A percentile compares a stretch with the other conserved stretches of the same genome.
Conservation (phyloP, 2,329 filamentous ascomycete genomes). For the Mycosphaerella sp. region DNA sequence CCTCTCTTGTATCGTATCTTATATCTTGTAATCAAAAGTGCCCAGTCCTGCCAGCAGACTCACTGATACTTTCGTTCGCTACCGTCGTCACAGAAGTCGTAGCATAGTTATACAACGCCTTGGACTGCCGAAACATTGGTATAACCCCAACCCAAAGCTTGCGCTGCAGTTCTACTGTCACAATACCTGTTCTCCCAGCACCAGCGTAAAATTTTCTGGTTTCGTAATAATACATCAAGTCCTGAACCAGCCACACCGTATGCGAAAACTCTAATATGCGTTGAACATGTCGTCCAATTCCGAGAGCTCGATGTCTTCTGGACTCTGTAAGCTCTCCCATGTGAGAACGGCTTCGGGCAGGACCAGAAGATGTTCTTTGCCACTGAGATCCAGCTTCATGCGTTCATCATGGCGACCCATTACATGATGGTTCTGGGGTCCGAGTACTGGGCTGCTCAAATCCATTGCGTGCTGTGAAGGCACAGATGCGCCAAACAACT, state of each 20-base stretch:
- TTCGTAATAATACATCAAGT: conserved; percentile 3
- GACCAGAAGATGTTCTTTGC: conserved; percentile 18
- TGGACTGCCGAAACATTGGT: not conserved
- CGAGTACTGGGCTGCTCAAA: conserved; percentile 45
- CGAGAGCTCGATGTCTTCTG: conserved; percentile 84
- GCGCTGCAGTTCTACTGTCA: conserved; percentile 9
- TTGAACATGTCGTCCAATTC: conserved; percentile 86
- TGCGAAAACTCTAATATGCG: conserved; percentile 34
- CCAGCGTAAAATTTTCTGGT: not conserved
- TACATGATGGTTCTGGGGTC: conserved; percentile 29
- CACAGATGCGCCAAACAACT: conserved; percentile 46
- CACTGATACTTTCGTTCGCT: not conserved
- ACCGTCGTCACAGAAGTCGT: conserved; percentile 1
- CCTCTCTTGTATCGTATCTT: not conserved
- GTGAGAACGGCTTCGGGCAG: conserved; percentile 31
- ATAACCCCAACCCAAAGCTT: conserved; percentile 2
- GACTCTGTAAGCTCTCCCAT: conserved; percentile 51
- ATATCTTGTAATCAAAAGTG: not conserved
- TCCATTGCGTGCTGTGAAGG: conserved; percentile 38
- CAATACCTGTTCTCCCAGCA: not conserved
- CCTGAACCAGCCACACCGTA: not conserved
- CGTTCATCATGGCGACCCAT: conserved; percentile 18
- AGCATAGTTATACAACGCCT: not conserved
- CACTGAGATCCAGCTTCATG: conserved; percentile 18
- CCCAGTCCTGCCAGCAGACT: conserved; percentile 12